Base-by-base conservation (phyloP, 2,329 filamentous ascomycete genomes). In the Pseudodiploospora longispora region DNA sequence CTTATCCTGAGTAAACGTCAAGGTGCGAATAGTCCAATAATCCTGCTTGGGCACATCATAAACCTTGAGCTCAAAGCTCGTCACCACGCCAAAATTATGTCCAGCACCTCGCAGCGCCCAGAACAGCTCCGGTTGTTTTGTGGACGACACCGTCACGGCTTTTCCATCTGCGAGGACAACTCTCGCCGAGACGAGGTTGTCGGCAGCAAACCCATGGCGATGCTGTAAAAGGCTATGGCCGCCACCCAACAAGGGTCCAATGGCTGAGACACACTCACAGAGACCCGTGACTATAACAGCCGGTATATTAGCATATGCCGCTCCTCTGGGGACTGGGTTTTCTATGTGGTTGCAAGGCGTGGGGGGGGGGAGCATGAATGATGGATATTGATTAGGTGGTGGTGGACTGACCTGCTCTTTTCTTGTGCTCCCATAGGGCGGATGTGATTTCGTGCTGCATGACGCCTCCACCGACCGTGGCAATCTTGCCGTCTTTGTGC, bases 51-150 rank as follows among this genome's bases (percentile, higher is more conserved):
- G 12, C 19, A 34, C 32, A 12, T 34, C 32, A 28, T 56, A 60
- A 3, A 67, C 55, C 43, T 63, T 65, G 40, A 66, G 51, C 6
- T 48, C 51, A 9, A 50, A 41, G 1, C 50, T 54, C 5, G 58
- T 61, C 4, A 60, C 58, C 9, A 66, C 60, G 28, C 56, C 63
- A 36, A 64, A 65, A 41, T 62, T 62, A 32, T 59, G 56, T 0
- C 63, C 63, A 7, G 58, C 59, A 5, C 63, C 63, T 38, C 55
- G 50, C 32, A 63, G 57, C 2, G 55, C 63, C 63, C 63, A 66
- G 47, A 60, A 65, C 7, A 65, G 54, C 39, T 65, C 63, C 4
- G 48, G 47, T 19, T 64, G 40, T 29, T 59, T 47, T 4, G 46
- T 56, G 12, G 45, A 27, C 28, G 44, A 52, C 27, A 51, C 51